A percentile compares a stretch with the other conserved stretches of the same genome.
phyloP scores from a whole-genome alignment of 306 rosid species.

The Rubus parviflorus region DNA sequence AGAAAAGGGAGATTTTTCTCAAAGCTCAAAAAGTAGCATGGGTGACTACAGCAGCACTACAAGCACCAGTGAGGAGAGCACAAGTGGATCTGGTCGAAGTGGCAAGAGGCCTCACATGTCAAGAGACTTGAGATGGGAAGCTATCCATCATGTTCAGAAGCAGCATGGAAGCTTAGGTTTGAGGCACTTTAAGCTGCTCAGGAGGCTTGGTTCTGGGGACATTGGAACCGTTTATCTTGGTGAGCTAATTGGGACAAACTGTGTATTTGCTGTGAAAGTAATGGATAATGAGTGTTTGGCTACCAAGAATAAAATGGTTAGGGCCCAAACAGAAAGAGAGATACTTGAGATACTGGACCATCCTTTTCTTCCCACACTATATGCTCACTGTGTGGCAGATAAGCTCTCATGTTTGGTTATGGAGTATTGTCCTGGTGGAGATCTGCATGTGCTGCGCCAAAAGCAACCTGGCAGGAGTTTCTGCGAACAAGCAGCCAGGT shows the following conservation, averaged over 20 bases:
- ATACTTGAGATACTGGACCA: slow-evolving; percentile 91
- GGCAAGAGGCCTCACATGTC: slow-evolving; percentile 98
- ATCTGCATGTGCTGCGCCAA: slow-evolving; percentile 91
- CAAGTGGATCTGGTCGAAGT: slow-evolving; percentile 72
- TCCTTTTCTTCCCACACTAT: slow-evolving; percentile 93
- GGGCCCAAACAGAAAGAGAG: slow-evolving; percentile 97
- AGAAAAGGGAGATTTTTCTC: slow-evolving; percentile 88
- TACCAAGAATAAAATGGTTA: slow-evolving; percentile 67
- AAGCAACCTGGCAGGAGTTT: slow-evolving; percentile 77
- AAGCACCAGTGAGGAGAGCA: slow-evolving; percentile 91
- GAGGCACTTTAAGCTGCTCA: slow-evolving; percentile 71
- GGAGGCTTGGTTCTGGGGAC: slow-evolving; percentile 95
- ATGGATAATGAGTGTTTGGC: slow-evolving; percentile 90
- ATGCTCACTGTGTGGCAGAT: slow-evolving; percentile 69
- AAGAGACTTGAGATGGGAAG: slow-evolving; percentile 94
- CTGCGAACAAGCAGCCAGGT: slow-evolving; percentile 91
- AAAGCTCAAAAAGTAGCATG: slow-evolving; percentile 94
- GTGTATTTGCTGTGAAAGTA: slow-evolving; percentile 85
- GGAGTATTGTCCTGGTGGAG: slow-evolving; percentile 97
- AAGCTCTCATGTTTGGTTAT: slow-evolving; percentile 88
- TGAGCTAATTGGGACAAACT: slow-evolving; percentile 70
- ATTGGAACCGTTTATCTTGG: slow-evolving; percentile 98
- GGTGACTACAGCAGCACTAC: slow-evolving; percentile 91
- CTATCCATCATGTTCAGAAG: slow-evolving; percentile 62
- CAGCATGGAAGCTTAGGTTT: slow-evolving; percentile 70